Conservation (phyloP, 176 grass and related monocot genomes). For the Lolium perenne region DNA sequence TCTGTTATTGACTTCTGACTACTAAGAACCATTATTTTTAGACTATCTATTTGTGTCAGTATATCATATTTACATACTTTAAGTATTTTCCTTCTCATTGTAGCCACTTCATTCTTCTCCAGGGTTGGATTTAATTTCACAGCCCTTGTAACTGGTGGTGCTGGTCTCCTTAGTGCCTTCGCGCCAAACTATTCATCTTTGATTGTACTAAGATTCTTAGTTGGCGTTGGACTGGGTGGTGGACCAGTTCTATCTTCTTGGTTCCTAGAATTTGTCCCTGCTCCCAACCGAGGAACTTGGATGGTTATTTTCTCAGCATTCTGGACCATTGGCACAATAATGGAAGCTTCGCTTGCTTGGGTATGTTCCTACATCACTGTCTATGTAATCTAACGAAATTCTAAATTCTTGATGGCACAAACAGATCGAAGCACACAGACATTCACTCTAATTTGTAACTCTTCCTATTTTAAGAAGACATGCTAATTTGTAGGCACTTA, state of each 20-base stretch:
- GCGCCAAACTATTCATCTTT: conserved; percentile 89
- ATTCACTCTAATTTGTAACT: not conserved
- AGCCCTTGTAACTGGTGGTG: conserved; percentile 77
- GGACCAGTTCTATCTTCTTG: conserved; percentile 87
- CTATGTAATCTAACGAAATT: not conserved
- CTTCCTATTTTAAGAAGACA: conserved; percentile 17
- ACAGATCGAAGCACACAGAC: conserved; percentile 18
- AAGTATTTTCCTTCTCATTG: conserved; percentile 34
- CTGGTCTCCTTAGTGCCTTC: conserved; percentile 89
- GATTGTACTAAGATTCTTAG: conserved; percentile 82
- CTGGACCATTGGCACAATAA: conserved; percentile 92
- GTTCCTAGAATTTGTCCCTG: conserved; percentile 96
- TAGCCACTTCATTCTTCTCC: conserved; percentile 41
- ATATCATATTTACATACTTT: not conserved
- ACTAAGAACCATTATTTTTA: not conserved
- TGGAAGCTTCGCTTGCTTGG: conserved; percentile 98
- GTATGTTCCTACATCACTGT: conserved; percentile 50
- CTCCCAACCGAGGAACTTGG: conserved; percentile 91
- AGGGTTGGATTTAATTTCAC: conserved; percentile 97
- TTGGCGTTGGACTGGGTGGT: conserved; percentile 88
- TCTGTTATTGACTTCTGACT: not conserved
- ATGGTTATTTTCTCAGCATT: conserved; percentile 85
- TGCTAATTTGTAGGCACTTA: conserved; percentile 19
- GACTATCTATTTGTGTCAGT: conserved; percentile 16
- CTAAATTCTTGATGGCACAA: conserved; percentile 6